Conservation (phyloP, 129 eudicot genomes). For the Escallonia herrerae region DNA sequence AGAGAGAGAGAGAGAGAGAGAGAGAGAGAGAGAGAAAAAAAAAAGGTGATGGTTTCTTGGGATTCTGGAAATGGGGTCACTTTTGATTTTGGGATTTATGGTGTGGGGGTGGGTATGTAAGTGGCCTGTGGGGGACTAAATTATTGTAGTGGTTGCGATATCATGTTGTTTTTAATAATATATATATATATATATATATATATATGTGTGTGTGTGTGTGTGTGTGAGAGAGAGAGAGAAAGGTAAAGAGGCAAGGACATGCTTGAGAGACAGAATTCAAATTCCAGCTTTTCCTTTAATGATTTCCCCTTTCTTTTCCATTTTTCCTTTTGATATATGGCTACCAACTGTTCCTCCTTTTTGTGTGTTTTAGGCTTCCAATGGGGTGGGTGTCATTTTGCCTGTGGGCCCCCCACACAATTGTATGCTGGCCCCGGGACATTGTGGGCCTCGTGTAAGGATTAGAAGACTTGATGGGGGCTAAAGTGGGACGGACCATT, state of each 20-base stretch:
- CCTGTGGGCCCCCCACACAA: neutral
- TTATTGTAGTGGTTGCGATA: constrained; percentile 65
- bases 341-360: constrained; percentile 4
- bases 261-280: constrained; percentile 36
- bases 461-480: constrained; percentile 2
- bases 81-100: neutral
- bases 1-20: constrained; percentile 23
- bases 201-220: no score
- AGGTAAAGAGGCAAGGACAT: no score
- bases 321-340: constrained; percentile 4
- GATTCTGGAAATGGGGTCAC: constrained; percentile 47
- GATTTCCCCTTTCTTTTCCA: no score
- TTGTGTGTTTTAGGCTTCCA: neutral
- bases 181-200: no score
- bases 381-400: constrained; percentile 5
- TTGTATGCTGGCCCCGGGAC: constrained; percentile 13
- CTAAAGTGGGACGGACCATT: neutral
- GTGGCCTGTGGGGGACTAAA: constrained; percentile 94
- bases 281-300: constrained; percentile 36
- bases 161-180: constrained; percentile 18
- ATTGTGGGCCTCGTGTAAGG: neutral
- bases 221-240: no score
- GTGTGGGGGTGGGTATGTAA: constrained; percentile 26
- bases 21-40: constrained; percentile 9
- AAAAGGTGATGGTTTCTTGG: constrained; percentile 42